Conservation (phyloP, 192 early-diverging fungal genomes). For the Backusella liffmaniae region DNA sequence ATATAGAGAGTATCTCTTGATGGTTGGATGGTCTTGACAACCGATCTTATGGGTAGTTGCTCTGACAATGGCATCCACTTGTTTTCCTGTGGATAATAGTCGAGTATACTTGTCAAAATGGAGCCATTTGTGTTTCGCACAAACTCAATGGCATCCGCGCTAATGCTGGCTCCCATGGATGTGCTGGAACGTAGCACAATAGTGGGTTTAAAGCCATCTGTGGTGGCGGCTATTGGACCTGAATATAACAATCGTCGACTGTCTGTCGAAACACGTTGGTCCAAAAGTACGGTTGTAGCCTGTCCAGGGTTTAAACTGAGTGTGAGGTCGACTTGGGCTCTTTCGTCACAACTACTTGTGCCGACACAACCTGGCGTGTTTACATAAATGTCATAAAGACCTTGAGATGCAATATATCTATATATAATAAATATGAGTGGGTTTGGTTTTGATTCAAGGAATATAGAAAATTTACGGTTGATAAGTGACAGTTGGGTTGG, state of each 20-base stretch:
- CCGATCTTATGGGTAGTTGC: slow-evolving; percentile 47
- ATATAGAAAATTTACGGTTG: slow-evolving; percentile 12
- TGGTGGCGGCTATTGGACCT: slow-evolving; percentile 23
- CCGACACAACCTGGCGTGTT: slow-evolving; percentile 35
- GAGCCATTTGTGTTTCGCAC: slow-evolving; percentile 5
- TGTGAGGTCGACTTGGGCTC: slow-evolving; percentile 18
- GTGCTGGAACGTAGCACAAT: slow-evolving; percentile 15
- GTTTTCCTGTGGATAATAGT: slow-evolving; percentile 11
- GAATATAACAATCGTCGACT: slow-evolving; percentile 17
- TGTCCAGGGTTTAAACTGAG: neutral
- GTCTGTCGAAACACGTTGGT: slow-evolving; percentile 15
- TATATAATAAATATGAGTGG: neutral
- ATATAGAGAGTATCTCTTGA: slow-evolving; percentile 40
- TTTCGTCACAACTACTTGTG: slow-evolving; percentile 22
- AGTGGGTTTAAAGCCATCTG: slow-evolving; percentile 16
- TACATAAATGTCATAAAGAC: neutral
- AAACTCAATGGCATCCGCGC: slow-evolving; percentile 30
- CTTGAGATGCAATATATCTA: neutral
- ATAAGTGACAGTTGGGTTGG: slow-evolving; percentile 19
- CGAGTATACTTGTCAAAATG: slow-evolving; percentile 18
- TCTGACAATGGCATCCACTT: slow-evolving; percentile 22
- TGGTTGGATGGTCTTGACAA: slow-evolving; percentile 47
- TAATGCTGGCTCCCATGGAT: slow-evolving; percentile 1
- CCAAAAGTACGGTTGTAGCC: neutral
- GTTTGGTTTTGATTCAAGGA: neutral